These are phyloP conservation scores for Meyerozyma smithsonii DNA, from an alignment of 1,139 yeast species.

Conservation along the genomic window DNA sequence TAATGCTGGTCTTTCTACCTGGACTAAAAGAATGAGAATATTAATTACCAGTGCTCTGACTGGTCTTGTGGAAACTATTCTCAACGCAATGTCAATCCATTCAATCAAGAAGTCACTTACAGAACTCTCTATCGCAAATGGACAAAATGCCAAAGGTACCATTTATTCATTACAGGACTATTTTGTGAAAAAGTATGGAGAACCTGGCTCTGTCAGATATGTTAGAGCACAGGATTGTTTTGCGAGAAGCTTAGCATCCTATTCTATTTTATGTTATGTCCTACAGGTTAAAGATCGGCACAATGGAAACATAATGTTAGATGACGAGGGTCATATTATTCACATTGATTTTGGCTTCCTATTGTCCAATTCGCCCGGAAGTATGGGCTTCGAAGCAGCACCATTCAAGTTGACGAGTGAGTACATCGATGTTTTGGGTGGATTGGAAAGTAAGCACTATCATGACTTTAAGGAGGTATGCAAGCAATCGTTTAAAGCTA, in stretches of 20 bases:
- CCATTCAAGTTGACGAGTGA: conserved; percentile 90
- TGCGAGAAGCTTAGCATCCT: conserved; percentile 80
- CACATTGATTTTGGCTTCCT: conserved; percentile 96
- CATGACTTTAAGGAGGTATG: conserved; percentile 54
- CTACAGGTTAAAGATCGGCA: conserved; percentile 93
- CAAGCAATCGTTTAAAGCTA: conserved; percentile 65
- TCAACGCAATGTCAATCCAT: conserved; percentile 88
- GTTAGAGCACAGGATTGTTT: conserved; percentile 77
- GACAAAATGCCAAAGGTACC: conserved; percentile 63
- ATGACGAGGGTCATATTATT: conserved; percentile 88
- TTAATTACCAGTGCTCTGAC: conserved; percentile 85
- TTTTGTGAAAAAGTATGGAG: conserved; percentile 70
- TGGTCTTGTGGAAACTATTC: conserved; percentile 92
- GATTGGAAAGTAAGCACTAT: conserved; percentile 57
- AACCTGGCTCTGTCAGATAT: conserved; percentile 44
- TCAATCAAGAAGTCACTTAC: conserved; percentile 91
- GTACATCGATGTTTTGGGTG: conserved; percentile 84
- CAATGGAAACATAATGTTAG: conserved; percentile 93
- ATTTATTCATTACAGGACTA: conserved; percentile 75
- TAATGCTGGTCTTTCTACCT: conserved; percentile 53
- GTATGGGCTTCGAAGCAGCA: conserved; percentile 95
- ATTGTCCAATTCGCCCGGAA: conserved; percentile 90
- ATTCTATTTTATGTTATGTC: conserved; percentile 81
- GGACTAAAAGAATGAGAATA: conserved; percentile 94
- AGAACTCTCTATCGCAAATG: conserved; percentile 59